Conservation (phyloP, 805 yeast genomes). For the Wickerhamiella alocasiicola region DNA sequence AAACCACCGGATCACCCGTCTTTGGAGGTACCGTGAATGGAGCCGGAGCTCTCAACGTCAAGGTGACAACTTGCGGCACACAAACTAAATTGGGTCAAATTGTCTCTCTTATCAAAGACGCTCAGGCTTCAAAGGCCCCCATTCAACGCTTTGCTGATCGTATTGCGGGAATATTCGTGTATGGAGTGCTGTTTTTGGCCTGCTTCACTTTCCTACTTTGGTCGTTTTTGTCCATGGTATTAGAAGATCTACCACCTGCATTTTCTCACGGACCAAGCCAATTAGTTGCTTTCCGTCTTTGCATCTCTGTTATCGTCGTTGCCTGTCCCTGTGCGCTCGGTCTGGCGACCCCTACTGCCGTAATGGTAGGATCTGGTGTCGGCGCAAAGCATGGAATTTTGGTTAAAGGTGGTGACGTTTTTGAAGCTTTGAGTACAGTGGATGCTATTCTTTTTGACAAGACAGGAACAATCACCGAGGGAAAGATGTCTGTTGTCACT, state of each 20-base stretch:
- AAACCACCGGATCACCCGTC: conserved; percentile 46
- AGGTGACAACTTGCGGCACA: conserved; percentile 61
- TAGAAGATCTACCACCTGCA: conserved; percentile 35
- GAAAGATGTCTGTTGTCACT: conserved; percentile 46
- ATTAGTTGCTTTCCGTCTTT: conserved; percentile 59
- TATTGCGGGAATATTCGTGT: conserved; percentile 77
- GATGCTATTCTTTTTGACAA: conserved; percentile 75
- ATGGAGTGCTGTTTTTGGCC: conserved; percentile 52
- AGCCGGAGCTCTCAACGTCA: conserved; percentile 53
- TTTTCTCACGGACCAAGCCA: conserved; percentile 46
- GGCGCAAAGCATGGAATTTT: conserved; percentile 85
- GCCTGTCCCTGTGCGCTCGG: conserved; percentile 99
- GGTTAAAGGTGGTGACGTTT: conserved; percentile 83
- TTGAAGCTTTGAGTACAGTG: conserved; percentile 58
- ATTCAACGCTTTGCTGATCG: conserved; percentile 81
- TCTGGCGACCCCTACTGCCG: conserved; percentile 95
- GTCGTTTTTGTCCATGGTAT: conserved; percentile 33
- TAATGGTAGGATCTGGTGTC: conserved; percentile 97
- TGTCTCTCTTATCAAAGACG: conserved; percentile 72
- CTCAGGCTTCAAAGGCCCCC: conserved; percentile 82
- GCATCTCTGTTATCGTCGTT: conserved; percentile 87
- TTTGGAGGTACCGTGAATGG: conserved; percentile 91
- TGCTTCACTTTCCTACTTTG: conserved; percentile 53
- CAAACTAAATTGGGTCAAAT: conserved; percentile 81
- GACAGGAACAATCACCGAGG: conserved; percentile 89